Evolutionary conservation across 2,329 filamentous ascomycete genomes (phyloP), one percentile per base, ranked within the genome.

Genomic region (Akanthomyces muscarius): DNA sequence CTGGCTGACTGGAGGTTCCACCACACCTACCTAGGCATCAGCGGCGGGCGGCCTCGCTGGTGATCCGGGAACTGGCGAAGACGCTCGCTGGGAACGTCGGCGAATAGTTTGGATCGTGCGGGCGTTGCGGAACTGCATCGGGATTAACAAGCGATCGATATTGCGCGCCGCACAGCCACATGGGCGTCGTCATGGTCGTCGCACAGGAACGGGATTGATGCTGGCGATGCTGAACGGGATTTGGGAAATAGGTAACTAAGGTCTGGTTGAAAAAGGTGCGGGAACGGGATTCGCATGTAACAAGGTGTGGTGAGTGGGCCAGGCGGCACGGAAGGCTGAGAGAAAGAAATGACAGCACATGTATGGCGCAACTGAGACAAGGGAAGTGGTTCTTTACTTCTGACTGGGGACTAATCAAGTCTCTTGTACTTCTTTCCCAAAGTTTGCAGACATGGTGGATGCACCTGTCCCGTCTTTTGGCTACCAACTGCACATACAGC

Each of bases 131-230:
- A 21, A 48, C n/a, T 25, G 33, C 51, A 53, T 51, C 36, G 59
- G 59, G 28, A 38, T 61, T 16, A 42, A 47, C 18, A 21, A 45
- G 25, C 13, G 38, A 61, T 54, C 50, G 41, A 44, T 60, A 23
- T n/a, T 10, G 14, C 18, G 2, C n/a, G 11, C 23, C 33, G 58
- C 59, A 48, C 50, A 61, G 59, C 59, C 59, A 53, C 59, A 61
- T 28, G 28, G 48, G 59, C 59, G 48, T 61, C 59, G 59, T 61
- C 50, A 61, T 54, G n/a, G 57, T 44, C 16, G 36, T 52, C 57
- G 57, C 16, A 18, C 1, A 11, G 50, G 28, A 21, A 0, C 50
- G 50, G 50, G 16, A 47, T 61, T 54, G 13, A 18, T 5, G 21
- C 11, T 4, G 28, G 25, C 18, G 25, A 18, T 33, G 30, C 50